Conservation (phyloP, 345 rosid species). For the Syzygium oleosum region DNA sequence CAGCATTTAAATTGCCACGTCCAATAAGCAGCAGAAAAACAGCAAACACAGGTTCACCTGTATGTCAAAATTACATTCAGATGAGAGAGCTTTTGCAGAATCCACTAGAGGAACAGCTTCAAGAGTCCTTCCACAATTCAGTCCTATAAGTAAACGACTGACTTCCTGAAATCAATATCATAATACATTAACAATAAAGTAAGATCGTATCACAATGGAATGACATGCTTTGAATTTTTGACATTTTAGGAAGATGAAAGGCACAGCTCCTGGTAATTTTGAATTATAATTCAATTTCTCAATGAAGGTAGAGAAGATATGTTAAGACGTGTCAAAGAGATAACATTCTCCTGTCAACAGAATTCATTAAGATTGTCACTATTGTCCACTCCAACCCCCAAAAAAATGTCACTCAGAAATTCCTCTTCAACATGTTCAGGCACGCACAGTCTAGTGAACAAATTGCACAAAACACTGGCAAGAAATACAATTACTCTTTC, state of each 20-base stretch:
- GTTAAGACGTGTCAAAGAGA: not conserved
- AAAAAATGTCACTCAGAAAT: fast-evolving
- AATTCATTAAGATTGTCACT: fast-evolving
- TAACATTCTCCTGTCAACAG: fast-evolving
- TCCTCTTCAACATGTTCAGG: fast-evolving
- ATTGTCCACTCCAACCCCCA: fast-evolving
- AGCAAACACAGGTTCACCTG: constrained; percentile 32
- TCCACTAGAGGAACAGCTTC: constrained; percentile 37
- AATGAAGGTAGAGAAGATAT: not conserved
- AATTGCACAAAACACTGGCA: not conserved
- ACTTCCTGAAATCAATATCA: constrained; percentile 52
- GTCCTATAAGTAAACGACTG: constrained; percentile 61
- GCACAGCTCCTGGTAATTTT: not conserved
- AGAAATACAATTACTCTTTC: not conserved
- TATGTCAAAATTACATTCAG: constrained; percentile 64
- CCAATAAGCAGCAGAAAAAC: not conserved
- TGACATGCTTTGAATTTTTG: not conserved
- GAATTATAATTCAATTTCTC: fast-evolving
- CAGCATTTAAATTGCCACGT: not conserved
- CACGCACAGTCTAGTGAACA: not conserved
- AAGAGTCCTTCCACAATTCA: constrained; percentile 65
- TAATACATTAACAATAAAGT: not conserved
- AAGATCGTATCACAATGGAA: not conserved
- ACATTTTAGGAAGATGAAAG: not conserved
- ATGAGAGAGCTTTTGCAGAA: constrained; percentile 43